Evolutionary conservation across 306 rosid genomes (phyloP), one percentile per base, ranked within the genome.

Genomic region (Trichosanthes cucumerina): DNA sequence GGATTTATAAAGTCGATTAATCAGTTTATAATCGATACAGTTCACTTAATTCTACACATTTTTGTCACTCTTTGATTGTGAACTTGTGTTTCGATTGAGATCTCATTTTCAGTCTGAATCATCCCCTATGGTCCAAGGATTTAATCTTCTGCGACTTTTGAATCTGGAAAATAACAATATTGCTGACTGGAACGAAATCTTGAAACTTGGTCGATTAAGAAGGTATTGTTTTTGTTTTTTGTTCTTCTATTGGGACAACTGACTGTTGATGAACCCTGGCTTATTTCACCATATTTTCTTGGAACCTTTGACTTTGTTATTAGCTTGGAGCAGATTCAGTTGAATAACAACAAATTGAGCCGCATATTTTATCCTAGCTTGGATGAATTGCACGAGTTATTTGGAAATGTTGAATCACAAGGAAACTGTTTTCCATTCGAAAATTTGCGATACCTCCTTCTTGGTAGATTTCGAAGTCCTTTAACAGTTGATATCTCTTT

Each of bases 251-350:
- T 60, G 41, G 41, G 24, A 18, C n/a, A 78, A 18, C 14, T 41
- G 39, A 39, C 14, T n/a, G 36, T 33, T 68, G 56, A 49, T 26
- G 76, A 66, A 52, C 7, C 26, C 56, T 41, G 4, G 21, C 23
- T 77, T 50, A 15, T 60, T 65, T 36, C 58, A 76, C 84, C 76
- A 68, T 78, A 64, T 82, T 85, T 79, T 43, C 16, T n/a, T 78
- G 80, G 78, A 56, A 79, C 58, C 24, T 68, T 75, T 85, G 80
- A 76, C 80, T 60, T 65, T 76, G 62, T 82, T 85, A 70, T 81
- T 88, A 95, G 99, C 90, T 95, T 92, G 93, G 93, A 91, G 96
- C 92, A 95, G 92, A 93, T 95, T 78, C 87, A 92, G 83, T 82
- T 95, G 87, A 91, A 88, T 88, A 89, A 87, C 90, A 95, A 95